Evolutionary conservation across 345 rosid genomes (phyloP), one percentile per base, ranked within the genome.

Genomic region (Brassica napus): DNA sequence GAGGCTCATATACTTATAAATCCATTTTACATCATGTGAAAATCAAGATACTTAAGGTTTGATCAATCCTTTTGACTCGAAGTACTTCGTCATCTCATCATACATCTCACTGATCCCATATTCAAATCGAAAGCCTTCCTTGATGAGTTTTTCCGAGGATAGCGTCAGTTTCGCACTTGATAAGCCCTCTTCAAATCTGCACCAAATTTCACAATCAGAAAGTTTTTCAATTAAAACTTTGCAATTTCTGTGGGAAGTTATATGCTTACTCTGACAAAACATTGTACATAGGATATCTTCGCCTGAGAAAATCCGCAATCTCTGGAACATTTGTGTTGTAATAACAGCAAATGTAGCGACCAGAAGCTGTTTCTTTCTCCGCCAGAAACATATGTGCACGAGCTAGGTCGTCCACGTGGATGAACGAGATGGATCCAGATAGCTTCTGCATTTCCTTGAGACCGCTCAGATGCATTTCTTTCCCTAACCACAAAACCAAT

Each of bases 401-500:
- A 71, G 94, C 91, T 12, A 88, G 88, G 37, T 94, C 98, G 71
- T 86, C 88, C 8, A 94, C 98, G 52, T 94, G 98, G 5, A 87
- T 21, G 3, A 91, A 74, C 37, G 94, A 90, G 83, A 94, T 82
- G 0, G 96, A 94, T 23, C 98, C 97, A 8, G 97, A 91, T 79
- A 88, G 76, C 90, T 88, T 87, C 73, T 94, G 95, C 98, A 93
- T 91, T 0, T 92, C 98, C 61, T 89, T 91, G 81, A 94, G 64
- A 2, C 67, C 92, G 8, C 73, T 85, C 62, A 87, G 49, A 58
- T 86, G 65, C 83, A 88, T 85, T 58, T 90, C 89, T 1, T 90
- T 83, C 39, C 98, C 98, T 92, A 42, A 65, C 3, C 65, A 89
- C 80, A 80, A 15, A 47, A 70, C 57, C 63, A 57, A 39, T 35